These are phyloP conservation scores for Colletotrichum salicis DNA, from an alignment of 2,329 filamentous ascomycete genomes.

Conservation along the genomic window DNA sequence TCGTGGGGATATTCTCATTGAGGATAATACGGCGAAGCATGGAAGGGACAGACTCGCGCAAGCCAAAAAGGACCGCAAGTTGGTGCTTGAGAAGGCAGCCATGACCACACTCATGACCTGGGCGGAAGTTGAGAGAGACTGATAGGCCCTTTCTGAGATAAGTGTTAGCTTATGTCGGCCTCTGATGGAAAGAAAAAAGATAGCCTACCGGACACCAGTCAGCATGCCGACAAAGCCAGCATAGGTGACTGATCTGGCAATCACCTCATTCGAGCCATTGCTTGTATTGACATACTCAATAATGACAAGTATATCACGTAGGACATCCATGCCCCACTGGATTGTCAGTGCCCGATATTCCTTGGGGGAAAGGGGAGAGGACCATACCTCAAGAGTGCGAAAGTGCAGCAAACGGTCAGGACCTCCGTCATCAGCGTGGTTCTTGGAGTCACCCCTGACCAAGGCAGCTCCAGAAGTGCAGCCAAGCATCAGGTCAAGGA, in stretches of 20 bases:
- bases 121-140: slow-evolving; percentile 61
- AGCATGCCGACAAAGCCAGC: slow-evolving; percentile 62
- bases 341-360: background rate
- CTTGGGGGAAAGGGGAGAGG: background rate
- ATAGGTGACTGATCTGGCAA: slow-evolving; percentile 61
- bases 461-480: slow-evolving; percentile 63
- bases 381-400: slow-evolving; percentile 55
- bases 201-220: slow-evolving; percentile 58
- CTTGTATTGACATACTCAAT: slow-evolving; percentile 57
- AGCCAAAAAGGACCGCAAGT: slow-evolving; percentile 63
- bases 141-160: slow-evolving; percentile 51
- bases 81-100: slow-evolving; percentile 57
- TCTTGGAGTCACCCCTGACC: background rate
- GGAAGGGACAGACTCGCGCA: slow-evolving; percentile 63
- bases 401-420: slow-evolving; percentile 59
- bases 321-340: slow-evolving; percentile 61
- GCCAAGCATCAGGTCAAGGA: slow-evolving; percentile 70
- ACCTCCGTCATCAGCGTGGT: no score
- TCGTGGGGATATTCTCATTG: background rate
- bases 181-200: background rate
- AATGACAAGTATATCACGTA: slow-evolving; percentile 61
- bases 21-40: slow-evolving; percentile 52
- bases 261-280: slow-evolving; percentile 44
- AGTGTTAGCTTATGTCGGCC: background rate
- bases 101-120: slow-evolving; percentile 54